A percentile compares a stretch with the other conserved stretches of the same genome.
These are phyloP conservation scores for Lachnum nothofagi DNA, from an alignment of 2,329 filamentous ascomycete species.

Conservation along the genomic window DNA sequence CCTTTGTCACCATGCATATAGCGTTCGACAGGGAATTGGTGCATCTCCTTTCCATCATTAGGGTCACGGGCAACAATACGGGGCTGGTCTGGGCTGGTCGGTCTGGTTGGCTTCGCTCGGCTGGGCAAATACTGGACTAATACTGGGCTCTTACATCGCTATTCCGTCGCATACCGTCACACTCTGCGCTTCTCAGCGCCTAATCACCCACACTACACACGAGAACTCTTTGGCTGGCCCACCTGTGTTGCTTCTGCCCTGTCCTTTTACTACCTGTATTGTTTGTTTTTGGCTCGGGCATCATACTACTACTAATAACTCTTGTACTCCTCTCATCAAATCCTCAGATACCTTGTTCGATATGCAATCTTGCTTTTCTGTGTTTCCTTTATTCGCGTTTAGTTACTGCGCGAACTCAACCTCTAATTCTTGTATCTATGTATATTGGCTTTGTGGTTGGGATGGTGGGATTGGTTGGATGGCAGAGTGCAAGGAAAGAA, in stretches of 20 bases:
- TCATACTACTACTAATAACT: conserved; percentile 25
- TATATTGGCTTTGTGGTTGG: conserved; percentile 10
- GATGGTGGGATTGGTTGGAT: conserved; percentile 1
- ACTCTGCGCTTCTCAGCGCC: conserved; percentile 21
- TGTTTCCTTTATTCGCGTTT: conserved; percentile 14
- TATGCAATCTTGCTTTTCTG: conserved; percentile 37
- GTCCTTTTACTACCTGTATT: conserved; percentile 25
- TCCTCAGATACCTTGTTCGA: conserved; percentile 57
- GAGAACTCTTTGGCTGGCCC: conserved; percentile 32
- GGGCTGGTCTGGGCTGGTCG: conserved; percentile 32
- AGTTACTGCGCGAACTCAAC: conserved; percentile 13
- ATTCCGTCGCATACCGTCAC: conserved; percentile 21
- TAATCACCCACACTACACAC: conserved; percentile 28
- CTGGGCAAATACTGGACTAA: conserved; percentile 7
- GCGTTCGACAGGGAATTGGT: conserved; percentile 22
- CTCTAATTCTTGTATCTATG: conserved; percentile 13
- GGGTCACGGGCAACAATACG: conserved; percentile 44
- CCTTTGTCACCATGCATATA: conserved; percentile 34
- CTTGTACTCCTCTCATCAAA: conserved; percentile 23
- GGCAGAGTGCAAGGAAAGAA: conserved; percentile 1
- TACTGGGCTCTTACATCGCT: conserved; percentile 19
- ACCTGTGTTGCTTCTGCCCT: conserved; percentile 33
- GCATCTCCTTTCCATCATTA: conserved; percentile 29
- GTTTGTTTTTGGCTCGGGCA: conserved; percentile 14
- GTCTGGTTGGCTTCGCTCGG: conserved; percentile 20